Conservation (phyloP, 345 rosid genomes). For the Rhodomyrtus tomentosa region DNA sequence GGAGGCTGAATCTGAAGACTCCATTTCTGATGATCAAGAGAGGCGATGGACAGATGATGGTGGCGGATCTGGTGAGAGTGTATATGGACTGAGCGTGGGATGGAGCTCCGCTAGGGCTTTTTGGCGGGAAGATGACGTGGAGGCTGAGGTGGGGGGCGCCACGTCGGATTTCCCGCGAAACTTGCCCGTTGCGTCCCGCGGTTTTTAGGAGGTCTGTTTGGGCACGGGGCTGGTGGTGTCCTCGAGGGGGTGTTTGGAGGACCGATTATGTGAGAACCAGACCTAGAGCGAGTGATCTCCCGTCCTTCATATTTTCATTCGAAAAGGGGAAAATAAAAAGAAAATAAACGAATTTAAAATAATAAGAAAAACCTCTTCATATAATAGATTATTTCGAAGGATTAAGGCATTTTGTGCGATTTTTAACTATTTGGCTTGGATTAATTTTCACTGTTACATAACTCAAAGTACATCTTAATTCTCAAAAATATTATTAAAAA, state of each 20-base stretch:
- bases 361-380: background rate
- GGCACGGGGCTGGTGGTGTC: background rate
- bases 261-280: background rate
- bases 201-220: background rate
- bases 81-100: background rate
- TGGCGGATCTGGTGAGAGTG: background rate
- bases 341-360: background rate
- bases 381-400: background rate
- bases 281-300: background rate
- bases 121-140: conserved; percentile 26
- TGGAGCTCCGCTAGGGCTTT: background rate
- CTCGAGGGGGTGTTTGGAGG: background rate
- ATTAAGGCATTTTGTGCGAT: background rate
- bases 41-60: background rate
- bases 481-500: no score
- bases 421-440: background rate
- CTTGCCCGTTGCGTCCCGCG: conserved; percentile 43
- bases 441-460: no score
- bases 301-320: background rate
- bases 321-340: background rate
- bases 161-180: conserved; percentile 33
- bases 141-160: conserved; percentile 12
- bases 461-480: no score
- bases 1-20: conserved; percentile 19
- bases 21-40: background rate